These are phyloP conservation scores for Wickerhamomyces kurtzmanii DNA, from an alignment of 805 yeast genomes.

Conservation along the genomic window DNA sequence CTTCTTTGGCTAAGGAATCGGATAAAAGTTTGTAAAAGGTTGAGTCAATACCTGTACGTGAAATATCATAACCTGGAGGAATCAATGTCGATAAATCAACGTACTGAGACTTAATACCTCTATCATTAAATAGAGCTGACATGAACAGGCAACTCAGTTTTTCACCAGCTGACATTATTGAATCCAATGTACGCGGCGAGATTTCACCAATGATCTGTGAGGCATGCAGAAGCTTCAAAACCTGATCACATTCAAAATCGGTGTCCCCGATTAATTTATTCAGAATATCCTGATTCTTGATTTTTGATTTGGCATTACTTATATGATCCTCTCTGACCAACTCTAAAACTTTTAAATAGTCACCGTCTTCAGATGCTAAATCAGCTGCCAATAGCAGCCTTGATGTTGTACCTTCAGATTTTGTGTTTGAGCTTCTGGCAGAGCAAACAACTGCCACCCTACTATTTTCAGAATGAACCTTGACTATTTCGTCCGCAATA, in stretches of 20 bases:
- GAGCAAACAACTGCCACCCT: slow-evolving; percentile 93
- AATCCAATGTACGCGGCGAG: slow-evolving; percentile 77
- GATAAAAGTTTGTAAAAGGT: slow-evolving; percentile 51
- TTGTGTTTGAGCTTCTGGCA: slow-evolving; percentile 86
- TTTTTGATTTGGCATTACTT: slow-evolving; percentile 50
- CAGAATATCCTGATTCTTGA: slow-evolving; percentile 36
- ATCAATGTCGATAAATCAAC: slow-evolving; percentile 71
- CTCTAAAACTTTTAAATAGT: slow-evolving; percentile 49
- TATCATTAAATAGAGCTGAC: slow-evolving; percentile 76
- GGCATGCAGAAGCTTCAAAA: slow-evolving; percentile 68
- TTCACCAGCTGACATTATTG: slow-evolving; percentile 91
- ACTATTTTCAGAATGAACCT: slow-evolving; percentile 44
- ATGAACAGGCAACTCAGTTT: slow-evolving; percentile 84
- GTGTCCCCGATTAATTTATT: slow-evolving; percentile 49
- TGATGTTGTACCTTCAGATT: slow-evolving; percentile 93
- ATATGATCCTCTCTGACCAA: slow-evolving; percentile 73
- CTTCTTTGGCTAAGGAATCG: slow-evolving; percentile 37
- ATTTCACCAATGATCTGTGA: slow-evolving; percentile 90
- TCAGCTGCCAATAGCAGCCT: slow-evolving; percentile 82
- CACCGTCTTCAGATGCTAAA: slow-evolving; percentile 49
- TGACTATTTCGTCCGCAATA: slow-evolving; percentile 79
- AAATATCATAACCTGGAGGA: slow-evolving; percentile 47
- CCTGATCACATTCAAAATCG: slow-evolving; percentile 53
- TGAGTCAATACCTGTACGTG: slow-evolving; percentile 53
- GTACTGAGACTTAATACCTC: slow-evolving; percentile 68